Percentiles rank a stretch among this genome's conserved stretches.
Evolutionary conservation across 768 basidiomycete genomes (phyloP).

Genomic region (Gautieria morchelliformis): DNA sequence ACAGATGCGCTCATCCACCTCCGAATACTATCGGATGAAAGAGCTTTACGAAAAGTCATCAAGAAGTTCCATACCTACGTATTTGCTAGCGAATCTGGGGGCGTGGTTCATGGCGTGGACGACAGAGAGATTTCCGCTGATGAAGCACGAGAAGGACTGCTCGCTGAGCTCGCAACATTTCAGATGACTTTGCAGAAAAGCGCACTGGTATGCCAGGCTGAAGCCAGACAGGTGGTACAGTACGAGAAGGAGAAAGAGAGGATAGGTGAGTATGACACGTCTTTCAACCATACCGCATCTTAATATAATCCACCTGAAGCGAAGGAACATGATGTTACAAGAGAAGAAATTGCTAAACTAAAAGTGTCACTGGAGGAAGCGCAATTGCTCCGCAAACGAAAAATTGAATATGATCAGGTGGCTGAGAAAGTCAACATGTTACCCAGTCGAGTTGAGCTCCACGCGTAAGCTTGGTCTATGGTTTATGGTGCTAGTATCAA

Average conservation of each 20-base stretch:
- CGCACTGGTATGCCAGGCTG: constrained; percentile 77
- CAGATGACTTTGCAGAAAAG: constrained; percentile 69
- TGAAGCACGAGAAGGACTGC: constrained; percentile 70
- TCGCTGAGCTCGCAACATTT: constrained; percentile 71
- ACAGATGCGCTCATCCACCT: constrained; percentile 72
- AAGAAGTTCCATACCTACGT: constrained; percentile 76
- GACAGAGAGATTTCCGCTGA: constrained; percentile 32
- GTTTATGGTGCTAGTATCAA: neutral
- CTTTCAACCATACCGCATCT: constrained; percentile 2
- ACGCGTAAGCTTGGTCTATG: constrained; percentile 42
- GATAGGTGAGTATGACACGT: constrained; percentile 46
- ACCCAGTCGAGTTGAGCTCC: constrained; percentile 67
- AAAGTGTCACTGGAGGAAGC: constrained; percentile 71
- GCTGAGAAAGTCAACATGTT: constrained; percentile 76
- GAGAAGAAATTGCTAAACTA: constrained; percentile 66
- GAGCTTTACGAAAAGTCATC: constrained; percentile 64
- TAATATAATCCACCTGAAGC: constrained; percentile 30
- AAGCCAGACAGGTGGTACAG: constrained; percentile 76
- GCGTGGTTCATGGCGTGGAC: constrained; percentile 20
- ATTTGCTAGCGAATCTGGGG: constrained; percentile 39
- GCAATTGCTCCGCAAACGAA: constrained; percentile 62
- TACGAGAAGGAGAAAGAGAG: constrained; percentile 63
- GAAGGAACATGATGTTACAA: constrained; percentile 57
- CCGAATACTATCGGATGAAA: constrained; percentile 76
- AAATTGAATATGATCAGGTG: constrained; percentile 81